Percentiles rank a stretch among this genome's conserved stretches.
Conservation (phyloP, 1,284 basidiomycete species). For the Tilletiopsis washingtonensis region DNA sequence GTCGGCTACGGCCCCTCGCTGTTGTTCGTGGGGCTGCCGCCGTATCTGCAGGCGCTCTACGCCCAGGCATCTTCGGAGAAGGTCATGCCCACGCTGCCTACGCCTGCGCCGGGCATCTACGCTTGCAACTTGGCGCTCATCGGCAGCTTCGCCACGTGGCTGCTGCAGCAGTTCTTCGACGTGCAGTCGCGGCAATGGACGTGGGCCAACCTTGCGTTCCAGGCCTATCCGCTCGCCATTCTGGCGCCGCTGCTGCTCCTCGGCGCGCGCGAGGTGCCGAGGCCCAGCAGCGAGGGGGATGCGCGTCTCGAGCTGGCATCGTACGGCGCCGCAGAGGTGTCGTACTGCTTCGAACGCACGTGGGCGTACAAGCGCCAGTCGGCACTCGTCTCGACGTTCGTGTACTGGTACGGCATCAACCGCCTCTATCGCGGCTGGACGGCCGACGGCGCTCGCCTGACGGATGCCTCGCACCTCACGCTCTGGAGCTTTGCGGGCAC, state of each 20-base stretch:
- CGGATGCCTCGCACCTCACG: not conserved
- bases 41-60: not conserved
- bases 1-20: not conserved
- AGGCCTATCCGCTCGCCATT: not conserved
- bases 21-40: not conserved
- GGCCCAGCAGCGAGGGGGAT: not conserved
- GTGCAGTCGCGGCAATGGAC: not conserved
- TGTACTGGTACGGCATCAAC: not conserved
- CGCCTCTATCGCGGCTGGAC: not conserved
- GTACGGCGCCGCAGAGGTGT: not conserved
- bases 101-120: not conserved
- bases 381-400: not conserved
- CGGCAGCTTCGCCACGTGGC: not conserved
- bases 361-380: not conserved
- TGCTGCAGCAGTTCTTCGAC: not conserved
- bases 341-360: not conserved
- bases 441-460: not conserved
- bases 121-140: not conserved
- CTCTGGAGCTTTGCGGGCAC: not conserved
- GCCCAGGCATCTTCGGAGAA: not conserved
- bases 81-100: not conserved
- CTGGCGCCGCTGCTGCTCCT: not conserved
- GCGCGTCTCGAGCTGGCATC: not conserved
- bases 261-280: not conserved
- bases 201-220: not conserved